Base-by-base conservation (phyloP, 129 eudicot genomes). In the Tagetes erecta region DNA sequence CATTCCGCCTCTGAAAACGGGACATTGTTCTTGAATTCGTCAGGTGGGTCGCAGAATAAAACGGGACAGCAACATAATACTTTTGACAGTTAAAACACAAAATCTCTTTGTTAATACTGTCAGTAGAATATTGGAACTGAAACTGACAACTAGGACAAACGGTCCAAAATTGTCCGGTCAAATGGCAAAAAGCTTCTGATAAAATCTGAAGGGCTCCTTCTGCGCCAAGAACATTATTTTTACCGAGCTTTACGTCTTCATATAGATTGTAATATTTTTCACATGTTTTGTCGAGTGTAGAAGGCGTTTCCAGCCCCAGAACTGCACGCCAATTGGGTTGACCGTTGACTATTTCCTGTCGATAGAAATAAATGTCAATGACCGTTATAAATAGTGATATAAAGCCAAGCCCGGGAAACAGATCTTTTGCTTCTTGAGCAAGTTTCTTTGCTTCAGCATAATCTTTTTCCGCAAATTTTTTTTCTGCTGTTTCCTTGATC, bases 121-220 rank as follows among this genome's bases (percentile, higher is more conserved):
- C 60, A 74, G 4, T 49, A 6, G 71, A 40, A 38, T 64, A 74
- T 37, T 63, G 71, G 39, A 64, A 74, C 64, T 47, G 46, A 27
- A 47, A 45, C 50, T 20, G 49, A 10, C 78, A 74, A 12, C 8
- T 6, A 5, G 71, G 44, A 74, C 78, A 74, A 63, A 1, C 49
- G n/a, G 71, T 64, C 78, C 78, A 74, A 49, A 74, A 74, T 10
- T 44, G 37, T 34, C 6, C 8, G 2, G 63, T 63, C 71, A 74
- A 11, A 12, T 33, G n/a, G 63, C 78, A 63, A 34, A 74, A 74
- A 9, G 71, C 78, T 44, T 74, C 71, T 5, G 60, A 63, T 14
- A 74, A 7, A 20, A 74, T 74, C 13, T 64, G 62, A 30, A 74
- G 59, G 49, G 78, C 78, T 37, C 71, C 78, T 64, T 63, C 51